A percentile compares a stretch with the other conserved stretches of the same genome.
Conservation (phyloP, 306 rosid genomes). For the Delonix regia region DNA sequence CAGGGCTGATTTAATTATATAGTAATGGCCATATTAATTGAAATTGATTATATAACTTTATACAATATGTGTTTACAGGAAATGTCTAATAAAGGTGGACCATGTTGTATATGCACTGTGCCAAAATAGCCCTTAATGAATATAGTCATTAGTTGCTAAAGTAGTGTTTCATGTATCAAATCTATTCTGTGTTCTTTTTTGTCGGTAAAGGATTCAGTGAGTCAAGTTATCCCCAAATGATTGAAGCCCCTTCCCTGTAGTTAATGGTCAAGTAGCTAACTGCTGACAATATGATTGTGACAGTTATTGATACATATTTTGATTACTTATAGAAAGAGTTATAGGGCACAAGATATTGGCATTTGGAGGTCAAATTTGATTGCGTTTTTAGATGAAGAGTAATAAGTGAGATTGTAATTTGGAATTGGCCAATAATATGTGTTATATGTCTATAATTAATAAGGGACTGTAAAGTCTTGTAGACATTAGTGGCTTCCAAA, state of each 20-base stretch:
- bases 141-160: constrained; percentile 1
- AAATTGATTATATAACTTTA: too few relatives aligned
- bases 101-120: too few relatives aligned
- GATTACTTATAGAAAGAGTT: background rate
- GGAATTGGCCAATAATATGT: too few relatives aligned
- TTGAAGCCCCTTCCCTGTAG: background rate
- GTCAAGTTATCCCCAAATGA: background rate
- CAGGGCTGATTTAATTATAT: too few relatives aligned
- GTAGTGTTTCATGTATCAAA: background rate
- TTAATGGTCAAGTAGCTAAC: background rate
- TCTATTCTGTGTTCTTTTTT: background rate
- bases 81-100: too few relatives aligned
- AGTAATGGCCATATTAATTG: too few relatives aligned
- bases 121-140: background rate
- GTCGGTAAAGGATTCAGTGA: background rate
- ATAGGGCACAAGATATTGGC: background rate
- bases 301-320: constrained; percentile 7
- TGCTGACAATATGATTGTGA: background rate
- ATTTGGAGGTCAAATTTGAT: too few relatives aligned
- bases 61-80: too few relatives aligned
- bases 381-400: too few relatives aligned
- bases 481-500: constrained; percentile 19
- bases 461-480: background rate
- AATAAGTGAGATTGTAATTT: too few relatives aligned
- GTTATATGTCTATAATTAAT: constrained; percentile 1